phyloP scores from a whole-genome alignment of 2,329 filamentous ascomycete species.

The Nothophaeocryptopus gaeumannii region DNA sequence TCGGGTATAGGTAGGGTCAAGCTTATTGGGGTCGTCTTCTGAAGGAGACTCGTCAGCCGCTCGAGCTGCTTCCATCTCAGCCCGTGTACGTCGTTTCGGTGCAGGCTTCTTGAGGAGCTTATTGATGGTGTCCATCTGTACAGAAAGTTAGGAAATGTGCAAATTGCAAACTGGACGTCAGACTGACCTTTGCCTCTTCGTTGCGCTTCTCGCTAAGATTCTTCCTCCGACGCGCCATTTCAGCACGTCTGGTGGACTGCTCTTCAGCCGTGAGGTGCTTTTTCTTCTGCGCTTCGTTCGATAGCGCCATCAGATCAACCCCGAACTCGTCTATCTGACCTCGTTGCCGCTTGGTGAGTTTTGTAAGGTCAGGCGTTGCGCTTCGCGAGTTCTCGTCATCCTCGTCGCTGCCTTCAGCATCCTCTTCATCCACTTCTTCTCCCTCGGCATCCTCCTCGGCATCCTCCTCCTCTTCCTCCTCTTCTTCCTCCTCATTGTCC shows the following conservation, averaged over 20 bases:
- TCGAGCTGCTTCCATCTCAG: constrained; percentile 45
- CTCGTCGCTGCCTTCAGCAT: constrained; percentile 44
- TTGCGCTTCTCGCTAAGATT: constrained; percentile 75
- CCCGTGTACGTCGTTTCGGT: constrained; percentile 60
- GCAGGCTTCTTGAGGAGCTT: constrained; percentile 84
- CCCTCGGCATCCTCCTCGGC: constrained; percentile 34
- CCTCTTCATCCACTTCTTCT: constrained; percentile 41
- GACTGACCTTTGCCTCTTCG: constrained; percentile 68
- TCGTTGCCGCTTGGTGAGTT: constrained; percentile 67
- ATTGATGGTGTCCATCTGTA: constrained; percentile 87
- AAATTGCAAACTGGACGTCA: neutral
- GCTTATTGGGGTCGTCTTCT: constrained; percentile 33
- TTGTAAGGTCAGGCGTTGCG: constrained; percentile 62
- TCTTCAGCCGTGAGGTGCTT: constrained; percentile 72
- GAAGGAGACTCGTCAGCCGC: constrained; percentile 48
- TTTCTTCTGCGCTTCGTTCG: constrained; percentile 68
- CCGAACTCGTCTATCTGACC: constrained; percentile 49
- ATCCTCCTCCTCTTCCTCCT: constrained; percentile 38
- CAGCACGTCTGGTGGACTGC: constrained; percentile 67
- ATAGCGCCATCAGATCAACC: constrained; percentile 47
- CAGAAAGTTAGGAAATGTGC: neutral
- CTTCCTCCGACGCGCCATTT: constrained; percentile 71
- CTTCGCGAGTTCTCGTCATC: constrained; percentile 52
- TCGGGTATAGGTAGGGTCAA: constrained; percentile 61
- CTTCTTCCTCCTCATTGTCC: constrained; percentile 32